Base-by-base conservation (phyloP, 148 eudicot species). In the Salicornia ramosissima region DNA sequence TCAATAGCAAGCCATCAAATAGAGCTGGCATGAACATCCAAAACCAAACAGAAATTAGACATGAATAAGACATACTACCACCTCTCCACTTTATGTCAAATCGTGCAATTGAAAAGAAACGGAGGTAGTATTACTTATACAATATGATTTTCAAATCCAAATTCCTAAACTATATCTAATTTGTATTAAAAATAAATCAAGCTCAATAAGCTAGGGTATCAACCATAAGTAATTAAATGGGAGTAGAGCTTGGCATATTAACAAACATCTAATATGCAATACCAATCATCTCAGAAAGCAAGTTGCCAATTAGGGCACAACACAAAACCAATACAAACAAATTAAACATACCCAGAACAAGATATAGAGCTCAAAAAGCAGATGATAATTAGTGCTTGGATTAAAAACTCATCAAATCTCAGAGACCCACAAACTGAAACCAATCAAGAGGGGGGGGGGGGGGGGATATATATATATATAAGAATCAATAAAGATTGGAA, bases 401-500 rank as follows among this genome's bases (percentile, higher is more conserved):
- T 43, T 39, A 33, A 31, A 52, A 5, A 47, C 2, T 34, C 43
- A 69, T 43, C 45, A 69, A 60, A 26, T 26, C 21, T 61, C 43
- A 53, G 10, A 63, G 14, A 61, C 31, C 51, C 19, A 22, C 50
- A 42, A 11, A 40, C 50, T 39, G 28, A 67, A 56, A 19, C 30
- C 25, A 5, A 24, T 54, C 11, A n/a, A n/a, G n/a, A n/a, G n/a
- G n/a, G n/a, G n/a, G n/a, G n/a, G n/a, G n/a, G n/a, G n/a, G n/a
- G n/a, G n/a, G n/a, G n/a, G n/a, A n/a, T 49, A 14, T 30, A n/a
- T 22, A 61, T 43, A 25, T 13, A 56, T 47, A 18, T 29, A 34
- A 2, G 40, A 28, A 75, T 75, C 56, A 69, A 69, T 29, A 63
- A 69, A 69, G 70, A 75, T 69, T 53, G 68, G 24, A 8, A 58